Percentiles rank a stretch among this genome's conserved stretches.
These are phyloP conservation scores for Oryza coarctata DNA, from an alignment of 176 grass and related monocot species.

Conservation along the genomic window DNA sequence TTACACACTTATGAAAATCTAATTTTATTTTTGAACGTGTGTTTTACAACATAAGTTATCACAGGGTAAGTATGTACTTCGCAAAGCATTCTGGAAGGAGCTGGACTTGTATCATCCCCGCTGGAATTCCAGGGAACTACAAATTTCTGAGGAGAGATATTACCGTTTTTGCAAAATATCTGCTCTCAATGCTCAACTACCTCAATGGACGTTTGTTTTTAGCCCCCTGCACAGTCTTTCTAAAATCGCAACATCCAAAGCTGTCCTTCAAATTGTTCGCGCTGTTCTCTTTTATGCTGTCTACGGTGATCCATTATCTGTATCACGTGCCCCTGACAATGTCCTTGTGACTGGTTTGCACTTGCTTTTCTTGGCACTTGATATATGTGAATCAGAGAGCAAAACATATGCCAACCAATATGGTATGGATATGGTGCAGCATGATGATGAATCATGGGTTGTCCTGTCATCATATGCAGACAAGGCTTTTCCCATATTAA, in stretches of 20 bases:
- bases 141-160: constrained; percentile 97
- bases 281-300: constrained; percentile 84
- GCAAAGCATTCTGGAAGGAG: constrained; percentile 85
- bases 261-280: constrained; percentile 74
- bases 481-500: constrained; percentile 63
- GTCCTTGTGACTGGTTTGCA: constrained; percentile 88
- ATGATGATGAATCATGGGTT: constrained; percentile 63
- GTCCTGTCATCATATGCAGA: constrained; percentile 41
- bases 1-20: background rate
- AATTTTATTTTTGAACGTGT: constrained; percentile 12
- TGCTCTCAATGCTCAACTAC: constrained; percentile 81
- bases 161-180: constrained; percentile 85
- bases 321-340: constrained; percentile 76
- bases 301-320: constrained; percentile 36
- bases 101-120: constrained; percentile 95
- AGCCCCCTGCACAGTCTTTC: constrained; percentile 62
- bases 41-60: background rate
- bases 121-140: constrained; percentile 94
- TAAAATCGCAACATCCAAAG: constrained; percentile 78
- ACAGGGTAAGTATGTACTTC: constrained; percentile 92
- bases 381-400: constrained; percentile 74
- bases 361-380: constrained; percentile 76
- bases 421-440: constrained; percentile 51
- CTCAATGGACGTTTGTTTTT: constrained; percentile 77
- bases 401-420: constrained; percentile 27